Percentiles rank a stretch among this genome's conserved stretches.
Evolutionary conservation across 495 filamentous ascomycete species (phyloP).

Genomic region (Acidiella bohemica): DNA sequence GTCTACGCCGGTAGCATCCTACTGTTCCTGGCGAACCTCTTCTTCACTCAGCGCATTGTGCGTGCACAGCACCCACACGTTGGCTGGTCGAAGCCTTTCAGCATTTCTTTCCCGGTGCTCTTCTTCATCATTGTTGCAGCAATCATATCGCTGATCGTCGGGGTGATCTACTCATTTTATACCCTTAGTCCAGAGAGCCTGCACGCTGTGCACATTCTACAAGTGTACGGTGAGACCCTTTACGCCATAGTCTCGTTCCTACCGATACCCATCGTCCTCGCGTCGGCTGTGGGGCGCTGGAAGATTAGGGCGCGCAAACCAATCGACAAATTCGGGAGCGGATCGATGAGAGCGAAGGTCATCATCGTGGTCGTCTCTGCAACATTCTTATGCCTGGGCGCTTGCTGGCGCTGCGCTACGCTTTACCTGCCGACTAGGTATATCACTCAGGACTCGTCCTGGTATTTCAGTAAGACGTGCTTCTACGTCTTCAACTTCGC

Average conservation of each 20-base stretch:
- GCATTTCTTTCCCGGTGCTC: constrained; percentile 39
- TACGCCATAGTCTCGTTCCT: constrained; percentile 60
- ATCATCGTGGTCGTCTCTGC: constrained; percentile 44
- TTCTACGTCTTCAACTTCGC: constrained; percentile 36
- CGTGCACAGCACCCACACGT: constrained; percentile 56
- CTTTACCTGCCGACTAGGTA: constrained; percentile 41
- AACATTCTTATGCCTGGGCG: constrained; percentile 51
- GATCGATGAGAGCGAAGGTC: constrained; percentile 51
- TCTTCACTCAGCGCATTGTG: constrained; percentile 65
- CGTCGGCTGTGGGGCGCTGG: constrained; percentile 41
- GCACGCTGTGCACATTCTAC: constrained; percentile 44
- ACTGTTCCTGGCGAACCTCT: constrained; percentile 68
- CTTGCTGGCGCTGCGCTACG: constrained; percentile 47
- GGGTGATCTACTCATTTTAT: constrained; percentile 51
- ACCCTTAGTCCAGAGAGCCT: constrained; percentile 42
- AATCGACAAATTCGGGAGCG: constrained; percentile 59
- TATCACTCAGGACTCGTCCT: constrained; percentile 35
- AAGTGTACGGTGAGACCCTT: constrained; percentile 53
- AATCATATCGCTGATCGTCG: constrained; percentile 56
- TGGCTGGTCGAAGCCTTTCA: constrained; percentile 48
- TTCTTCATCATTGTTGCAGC: constrained; percentile 48
- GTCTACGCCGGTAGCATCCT: constrained; percentile 63
- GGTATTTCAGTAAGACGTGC: constrained; percentile 53
- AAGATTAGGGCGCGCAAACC: constrained; percentile 16
- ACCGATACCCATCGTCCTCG: constrained; percentile 49